phyloP scores from a whole-genome alignment of 257 asterid genomes.

The Gynochthodes officinalis region DNA sequence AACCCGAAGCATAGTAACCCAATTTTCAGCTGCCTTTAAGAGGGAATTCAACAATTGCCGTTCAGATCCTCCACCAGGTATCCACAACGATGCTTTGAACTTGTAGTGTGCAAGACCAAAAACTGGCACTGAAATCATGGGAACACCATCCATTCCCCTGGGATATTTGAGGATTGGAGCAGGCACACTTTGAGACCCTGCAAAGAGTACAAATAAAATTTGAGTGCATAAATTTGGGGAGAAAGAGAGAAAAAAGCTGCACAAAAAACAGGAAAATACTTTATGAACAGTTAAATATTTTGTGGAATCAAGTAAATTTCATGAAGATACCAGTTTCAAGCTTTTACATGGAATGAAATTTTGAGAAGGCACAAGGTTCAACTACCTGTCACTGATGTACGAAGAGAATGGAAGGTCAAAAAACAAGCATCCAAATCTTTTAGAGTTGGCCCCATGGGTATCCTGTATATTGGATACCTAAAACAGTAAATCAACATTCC shows the following conservation, averaged over 20 bases:
- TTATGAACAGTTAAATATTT: neutral
- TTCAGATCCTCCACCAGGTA: constrained; percentile 50
- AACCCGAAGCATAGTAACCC: constrained; percentile 56
- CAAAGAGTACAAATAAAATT: constrained; percentile 3
- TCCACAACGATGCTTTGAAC: constrained; percentile 72
- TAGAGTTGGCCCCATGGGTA: constrained; percentile 88
- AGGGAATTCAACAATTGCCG: constrained; percentile 50
- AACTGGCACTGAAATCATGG: constrained; percentile 62
- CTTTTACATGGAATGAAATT: neutral
- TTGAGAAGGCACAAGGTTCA: neutral
- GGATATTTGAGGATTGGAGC: constrained; percentile 46
- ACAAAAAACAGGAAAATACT: neutral
- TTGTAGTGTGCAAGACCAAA: constrained; percentile 88
- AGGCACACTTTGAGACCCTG: constrained; percentile 53
- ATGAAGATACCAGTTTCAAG: neutral
- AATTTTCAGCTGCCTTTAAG: constrained; percentile 64
- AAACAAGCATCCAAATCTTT: constrained; percentile 90
- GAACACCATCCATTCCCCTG: constrained; percentile 42
- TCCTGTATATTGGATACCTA: constrained; percentile 98
- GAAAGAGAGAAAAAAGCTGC: neutral
- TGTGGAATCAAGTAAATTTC: neutral
- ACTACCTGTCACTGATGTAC: constrained; percentile 66
- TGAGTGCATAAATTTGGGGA: neutral
- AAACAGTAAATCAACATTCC: constrained; percentile 9
- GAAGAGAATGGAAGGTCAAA: constrained; percentile 89